A percentile compares a stretch with the other conserved stretches of the same genome.
phyloP scores from a whole-genome alignment of 257 asterid species.

The Solanum sitiens region DNA sequence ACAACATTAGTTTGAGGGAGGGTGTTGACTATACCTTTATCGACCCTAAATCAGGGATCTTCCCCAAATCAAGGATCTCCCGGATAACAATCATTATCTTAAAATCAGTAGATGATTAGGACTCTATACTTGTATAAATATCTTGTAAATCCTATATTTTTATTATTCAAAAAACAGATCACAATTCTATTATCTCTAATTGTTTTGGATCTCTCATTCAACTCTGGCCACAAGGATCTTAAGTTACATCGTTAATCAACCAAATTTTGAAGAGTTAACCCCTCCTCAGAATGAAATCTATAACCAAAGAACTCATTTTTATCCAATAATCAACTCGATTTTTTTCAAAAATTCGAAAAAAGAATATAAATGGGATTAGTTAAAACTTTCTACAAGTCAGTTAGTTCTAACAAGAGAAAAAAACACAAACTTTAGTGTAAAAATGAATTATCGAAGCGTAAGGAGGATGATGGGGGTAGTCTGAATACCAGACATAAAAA shows the following conservation, averaged over 20 bases:
- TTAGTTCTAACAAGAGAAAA: too few species aligned
- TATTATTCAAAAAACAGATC: too few species aligned
- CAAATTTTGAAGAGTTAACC: neutral
- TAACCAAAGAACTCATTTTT: neutral
- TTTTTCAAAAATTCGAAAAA: too few species aligned
- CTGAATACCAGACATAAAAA: too few species aligned
- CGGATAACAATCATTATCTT: neutral
- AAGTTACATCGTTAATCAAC: neutral
- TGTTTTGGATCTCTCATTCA: neutral
- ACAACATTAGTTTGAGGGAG: neutral
- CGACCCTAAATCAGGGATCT: too few species aligned
- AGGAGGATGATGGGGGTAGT: neutral
- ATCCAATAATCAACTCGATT: neutral
- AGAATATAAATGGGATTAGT: too few species aligned
- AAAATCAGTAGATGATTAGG: neutral
- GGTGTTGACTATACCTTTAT: neutral
- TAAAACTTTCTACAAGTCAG: neutral
- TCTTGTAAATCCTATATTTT: too few species aligned
- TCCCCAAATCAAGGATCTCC: too few species aligned
- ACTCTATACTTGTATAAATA: neutral
- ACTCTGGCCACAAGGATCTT: neutral
- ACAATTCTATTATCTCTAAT: neutral
- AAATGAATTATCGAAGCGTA: neutral
- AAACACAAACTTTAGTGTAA: neutral
- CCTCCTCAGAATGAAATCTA: neutral